Base-by-base conservation (phyloP, 495 filamentous ascomycete species). In the Tuber microsphaerosporum region DNA sequence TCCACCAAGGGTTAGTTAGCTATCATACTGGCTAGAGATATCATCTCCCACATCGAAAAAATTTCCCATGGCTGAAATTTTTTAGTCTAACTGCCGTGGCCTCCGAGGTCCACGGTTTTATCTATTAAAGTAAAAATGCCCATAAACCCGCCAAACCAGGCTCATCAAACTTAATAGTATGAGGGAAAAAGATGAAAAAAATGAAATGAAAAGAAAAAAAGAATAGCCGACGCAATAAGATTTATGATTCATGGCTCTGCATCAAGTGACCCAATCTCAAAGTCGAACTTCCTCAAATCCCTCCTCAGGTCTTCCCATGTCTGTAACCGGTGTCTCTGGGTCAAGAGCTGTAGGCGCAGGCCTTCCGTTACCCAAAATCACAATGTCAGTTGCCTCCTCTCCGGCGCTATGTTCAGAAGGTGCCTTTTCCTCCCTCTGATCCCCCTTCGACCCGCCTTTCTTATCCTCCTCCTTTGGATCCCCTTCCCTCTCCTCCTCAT, bases 241-340 rank as follows among this genome's bases (percentile, higher is more conserved):
- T 34, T 31, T 65, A 65, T 77, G 43, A 70, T 75, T 61, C 70
- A 79, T 75, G 75, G 72, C 46, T 10, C n/a, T 7, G 56, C 14
- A 16, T 34, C 26, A 65, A 26, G 26, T 31, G 12, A 34, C 34
- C 43, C 43, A n/a, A 41, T 19, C 42, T 56, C 80, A 89, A 71
- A 89, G 84, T 43, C 84, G 85, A 48, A 89, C 87, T 73, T 89
- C 86, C 72, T 89, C 87, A 76, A 89, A 89, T 69, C 85, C 86
- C 10, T 86, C 78, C 65, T 85, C 86, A 26, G 85, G 84, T 8
- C 84, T 84, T 1, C 84, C 82, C 41, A 84, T 85, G 56, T 65
- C 56, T 65, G 26, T 19, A 68, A 77, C 82, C 19, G 81, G 79
- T 3, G 79, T 83, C 22, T 75, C 34, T 65, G 44, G 26, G 16